A percentile compares a stretch with the other conserved stretches of the same genome.
These are phyloP conservation scores for Simmondsia chinensis DNA, from an alignment of 148 eudicot species.

Conservation along the genomic window DNA sequence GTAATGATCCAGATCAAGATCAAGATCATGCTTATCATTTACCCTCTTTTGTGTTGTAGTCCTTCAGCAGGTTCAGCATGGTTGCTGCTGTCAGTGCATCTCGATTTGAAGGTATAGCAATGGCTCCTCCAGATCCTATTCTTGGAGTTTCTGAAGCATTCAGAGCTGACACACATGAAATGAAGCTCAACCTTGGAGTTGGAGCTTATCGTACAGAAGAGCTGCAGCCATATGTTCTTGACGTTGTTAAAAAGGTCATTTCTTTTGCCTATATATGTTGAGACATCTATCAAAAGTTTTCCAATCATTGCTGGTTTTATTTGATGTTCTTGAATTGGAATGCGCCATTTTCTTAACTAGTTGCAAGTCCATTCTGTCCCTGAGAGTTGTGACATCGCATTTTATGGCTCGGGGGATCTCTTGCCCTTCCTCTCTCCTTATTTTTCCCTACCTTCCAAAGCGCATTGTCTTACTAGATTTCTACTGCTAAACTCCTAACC, in stretches of 20 bases:
- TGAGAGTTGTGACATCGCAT: too few species aligned
- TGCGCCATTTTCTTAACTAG: neutral
- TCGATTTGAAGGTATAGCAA: constrained; percentile 68
- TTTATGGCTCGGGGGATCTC: too few species aligned
- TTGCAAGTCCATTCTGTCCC: too few species aligned
- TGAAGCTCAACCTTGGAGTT: constrained; percentile 95
- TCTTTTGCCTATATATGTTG: neutral
- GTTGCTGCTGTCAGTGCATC: constrained; percentile 61
- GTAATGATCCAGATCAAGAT: too few species aligned
- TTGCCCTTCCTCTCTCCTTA: too few species aligned
- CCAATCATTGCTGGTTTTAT: too few species aligned
- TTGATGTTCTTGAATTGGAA: neutral
- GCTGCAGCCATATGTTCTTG: constrained; percentile 88
- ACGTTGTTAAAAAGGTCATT: constrained; percentile 85
- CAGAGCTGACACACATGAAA: constrained; percentile 71
- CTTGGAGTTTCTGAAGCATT: constrained; percentile 98
- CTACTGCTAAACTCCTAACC: too few species aligned
- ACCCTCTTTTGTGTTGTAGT: constrained; percentile 24
- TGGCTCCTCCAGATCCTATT: constrained; percentile 99
- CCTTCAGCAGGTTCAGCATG: constrained; percentile 51
- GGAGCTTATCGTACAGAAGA: constrained; percentile 99
- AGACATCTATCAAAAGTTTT: too few species aligned
- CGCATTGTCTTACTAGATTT: too few species aligned
- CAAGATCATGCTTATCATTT: neutral
- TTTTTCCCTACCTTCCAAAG: too few species aligned